Evolutionary conservation across 768 basidiomycete genomes (phyloP).

Genomic region (Pleurotus sapidus): DNA sequence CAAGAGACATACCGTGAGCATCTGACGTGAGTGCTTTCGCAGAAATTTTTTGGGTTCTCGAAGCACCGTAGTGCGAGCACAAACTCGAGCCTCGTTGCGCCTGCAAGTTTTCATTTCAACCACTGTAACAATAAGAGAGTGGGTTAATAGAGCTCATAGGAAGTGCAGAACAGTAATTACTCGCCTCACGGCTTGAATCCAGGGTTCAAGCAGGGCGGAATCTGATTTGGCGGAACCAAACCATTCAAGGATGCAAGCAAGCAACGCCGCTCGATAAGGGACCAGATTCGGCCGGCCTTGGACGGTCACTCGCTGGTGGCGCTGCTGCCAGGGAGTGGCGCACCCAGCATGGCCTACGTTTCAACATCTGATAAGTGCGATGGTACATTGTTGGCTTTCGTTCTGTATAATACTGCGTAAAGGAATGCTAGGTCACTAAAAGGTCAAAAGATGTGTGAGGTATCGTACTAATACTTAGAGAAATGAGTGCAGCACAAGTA

Average conservation of each 20-base stretch:
- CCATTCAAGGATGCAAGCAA: conserved; percentile 7
- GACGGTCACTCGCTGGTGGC: conserved; percentile 8
- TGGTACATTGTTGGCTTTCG: not conserved
- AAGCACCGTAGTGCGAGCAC: not conserved
- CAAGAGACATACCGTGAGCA: conserved; percentile 3
- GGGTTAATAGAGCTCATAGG: not conserved
- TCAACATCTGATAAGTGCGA: not conserved
- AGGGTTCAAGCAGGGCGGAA: conserved; percentile 3
- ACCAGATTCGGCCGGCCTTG: conserved; percentile 1
- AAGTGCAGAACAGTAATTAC: not conserved
- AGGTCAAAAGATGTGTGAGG: not conserved
- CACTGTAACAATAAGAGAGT: conserved; percentile 1
- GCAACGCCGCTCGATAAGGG: conserved; percentile 4
- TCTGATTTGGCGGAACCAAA: conserved; percentile 8
- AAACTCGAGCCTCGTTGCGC: conserved; percentile 4
- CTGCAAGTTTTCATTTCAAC: conserved; percentile 5
- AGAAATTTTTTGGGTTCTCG: not conserved
- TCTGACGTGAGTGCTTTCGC: not conserved
- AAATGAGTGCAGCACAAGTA: not conserved
- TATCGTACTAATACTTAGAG: too few species aligned
- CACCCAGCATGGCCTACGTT: not conserved
- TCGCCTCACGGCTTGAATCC: not conserved
- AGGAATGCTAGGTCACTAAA: not conserved
- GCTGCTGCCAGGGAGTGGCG: conserved; percentile 7
- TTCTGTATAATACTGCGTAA: not conserved